Evolutionary conservation across 1,284 basidiomycete species (phyloP).

Genomic region (Fomitopsis schrenkii): DNA sequence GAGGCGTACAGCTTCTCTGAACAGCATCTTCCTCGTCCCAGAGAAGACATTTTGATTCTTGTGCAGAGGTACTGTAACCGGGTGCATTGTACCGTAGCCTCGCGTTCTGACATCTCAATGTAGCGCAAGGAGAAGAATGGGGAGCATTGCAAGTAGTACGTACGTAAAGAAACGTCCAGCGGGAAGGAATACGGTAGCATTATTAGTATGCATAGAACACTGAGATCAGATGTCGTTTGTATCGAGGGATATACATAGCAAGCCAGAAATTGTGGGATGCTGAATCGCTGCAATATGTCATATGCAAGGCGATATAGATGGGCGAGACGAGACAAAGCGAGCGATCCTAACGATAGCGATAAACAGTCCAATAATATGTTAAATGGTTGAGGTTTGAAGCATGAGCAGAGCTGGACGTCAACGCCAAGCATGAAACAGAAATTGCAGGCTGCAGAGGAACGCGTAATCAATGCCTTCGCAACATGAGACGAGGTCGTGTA

Average conservation of each 20-base stretch:
- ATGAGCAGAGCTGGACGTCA: neutral
- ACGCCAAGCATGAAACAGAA: neutral
- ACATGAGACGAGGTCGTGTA: no score
- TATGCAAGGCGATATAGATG: conserved; percentile 1
- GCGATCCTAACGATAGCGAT: conserved; percentile 1
- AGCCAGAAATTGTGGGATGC: neutral
- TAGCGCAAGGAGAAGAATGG: neutral
- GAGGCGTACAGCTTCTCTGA: no score
- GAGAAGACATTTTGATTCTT: neutral
- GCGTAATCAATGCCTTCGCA: neutral
- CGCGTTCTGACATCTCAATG: neutral
- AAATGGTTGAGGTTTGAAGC: neutral
- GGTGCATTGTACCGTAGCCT: neutral
- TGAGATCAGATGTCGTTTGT: neutral
- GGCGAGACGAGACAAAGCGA: neutral
- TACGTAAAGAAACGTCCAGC: neutral
- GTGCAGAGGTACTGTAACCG: neutral
- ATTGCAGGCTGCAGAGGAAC: neutral
- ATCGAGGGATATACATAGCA: neutral
- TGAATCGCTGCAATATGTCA: neutral
- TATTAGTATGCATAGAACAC: neutral
- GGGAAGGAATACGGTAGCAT: neutral
- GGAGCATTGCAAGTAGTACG: no score
- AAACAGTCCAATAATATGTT: neutral
- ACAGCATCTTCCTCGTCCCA: no score